Evolutionary conservation across 345 rosid genomes (phyloP).

Genomic region (Punica granatum): DNA sequence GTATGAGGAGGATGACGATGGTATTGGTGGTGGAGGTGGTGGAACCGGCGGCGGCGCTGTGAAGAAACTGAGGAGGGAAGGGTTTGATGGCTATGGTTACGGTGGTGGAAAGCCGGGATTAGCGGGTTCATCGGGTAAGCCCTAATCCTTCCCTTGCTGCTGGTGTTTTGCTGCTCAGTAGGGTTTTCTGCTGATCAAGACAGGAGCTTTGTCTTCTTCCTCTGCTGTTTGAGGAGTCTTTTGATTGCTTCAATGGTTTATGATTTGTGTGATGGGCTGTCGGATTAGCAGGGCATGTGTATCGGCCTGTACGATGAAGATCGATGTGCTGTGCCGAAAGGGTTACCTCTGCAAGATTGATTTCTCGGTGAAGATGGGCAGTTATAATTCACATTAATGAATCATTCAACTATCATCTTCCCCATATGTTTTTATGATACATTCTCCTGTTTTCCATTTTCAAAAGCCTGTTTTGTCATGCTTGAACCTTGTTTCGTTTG

Average conservation of each 20-base stretch:
- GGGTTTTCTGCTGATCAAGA: not conserved
- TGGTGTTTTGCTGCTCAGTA: not conserved
- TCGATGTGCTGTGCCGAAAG: not conserved
- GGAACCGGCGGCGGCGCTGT: conserved; percentile 33
- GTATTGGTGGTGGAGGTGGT: conserved; percentile 16
- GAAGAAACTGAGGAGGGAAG: conserved; percentile 78
- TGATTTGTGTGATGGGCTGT: not conserved
- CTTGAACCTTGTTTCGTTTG: not conserved
- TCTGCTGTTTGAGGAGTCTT: not conserved
- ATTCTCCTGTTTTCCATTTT: not conserved
- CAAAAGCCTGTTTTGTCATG: not conserved
- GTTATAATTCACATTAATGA: not conserved
- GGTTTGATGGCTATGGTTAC: conserved; percentile 38
- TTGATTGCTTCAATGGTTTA: not conserved
- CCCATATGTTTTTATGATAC: not conserved
- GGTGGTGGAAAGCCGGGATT: conserved; percentile 38
- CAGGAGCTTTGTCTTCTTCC: too few species aligned
- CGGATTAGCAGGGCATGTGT: not conserved
- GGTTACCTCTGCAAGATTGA: not conserved
- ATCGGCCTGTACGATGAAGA: not conserved
- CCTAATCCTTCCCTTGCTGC: not conserved
- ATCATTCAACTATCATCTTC: not conserved
- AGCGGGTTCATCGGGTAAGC: conserved; percentile 46
- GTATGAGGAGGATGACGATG: conserved; percentile 33
- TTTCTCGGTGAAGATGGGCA: not conserved